A percentile compares a stretch with the other conserved stretches of the same genome.
Evolutionary conservation across 2,329 filamentous ascomycete genomes (phyloP).

Genomic region (Pseudogymnoascus sp.): DNA sequence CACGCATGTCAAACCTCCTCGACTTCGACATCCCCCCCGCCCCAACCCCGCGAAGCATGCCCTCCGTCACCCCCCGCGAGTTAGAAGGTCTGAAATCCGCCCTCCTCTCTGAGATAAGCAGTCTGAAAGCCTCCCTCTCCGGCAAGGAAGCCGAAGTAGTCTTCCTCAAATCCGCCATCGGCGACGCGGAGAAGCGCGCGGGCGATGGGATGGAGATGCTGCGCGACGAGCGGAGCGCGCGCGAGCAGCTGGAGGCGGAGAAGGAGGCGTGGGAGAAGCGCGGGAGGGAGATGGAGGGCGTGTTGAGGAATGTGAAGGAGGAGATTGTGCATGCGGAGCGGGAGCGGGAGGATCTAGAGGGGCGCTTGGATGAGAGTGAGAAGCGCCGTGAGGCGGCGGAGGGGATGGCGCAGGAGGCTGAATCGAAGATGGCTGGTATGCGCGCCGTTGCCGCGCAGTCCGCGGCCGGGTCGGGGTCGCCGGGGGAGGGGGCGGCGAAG

Average conservation of each 20-base stretch:
- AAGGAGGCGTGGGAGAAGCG: constrained; percentile 77
- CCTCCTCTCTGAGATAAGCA: constrained; percentile 87
- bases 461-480: constrained; percentile 6
- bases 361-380: constrained; percentile 68
- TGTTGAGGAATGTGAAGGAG: constrained; percentile 70
- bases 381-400: constrained; percentile 65
- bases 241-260: constrained; percentile 65
- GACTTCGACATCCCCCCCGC: constrained; percentile 92
- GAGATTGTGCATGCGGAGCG: constrained; percentile 70
- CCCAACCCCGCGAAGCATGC: constrained; percentile 84
- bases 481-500: constrained; percentile 17
- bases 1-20: constrained; percentile 56
- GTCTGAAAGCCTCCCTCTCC: constrained; percentile 81
- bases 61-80: constrained; percentile 83
- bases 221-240: constrained; percentile 63
- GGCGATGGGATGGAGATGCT: constrained; percentile 77
- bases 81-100: constrained; percentile 85
- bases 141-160: constrained; percentile 89
- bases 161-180: constrained; percentile 77
- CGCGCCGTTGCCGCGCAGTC: constrained; percentile 37
- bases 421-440: constrained; percentile 67
- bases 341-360: constrained; percentile 72
- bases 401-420: constrained; percentile 65
- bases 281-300: constrained; percentile 74
- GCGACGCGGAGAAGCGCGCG: constrained; percentile 84